Evolutionary conservation across 2,329 filamentous ascomycete genomes (phyloP).

Genomic region (Fusarium avenaceum): DNA sequence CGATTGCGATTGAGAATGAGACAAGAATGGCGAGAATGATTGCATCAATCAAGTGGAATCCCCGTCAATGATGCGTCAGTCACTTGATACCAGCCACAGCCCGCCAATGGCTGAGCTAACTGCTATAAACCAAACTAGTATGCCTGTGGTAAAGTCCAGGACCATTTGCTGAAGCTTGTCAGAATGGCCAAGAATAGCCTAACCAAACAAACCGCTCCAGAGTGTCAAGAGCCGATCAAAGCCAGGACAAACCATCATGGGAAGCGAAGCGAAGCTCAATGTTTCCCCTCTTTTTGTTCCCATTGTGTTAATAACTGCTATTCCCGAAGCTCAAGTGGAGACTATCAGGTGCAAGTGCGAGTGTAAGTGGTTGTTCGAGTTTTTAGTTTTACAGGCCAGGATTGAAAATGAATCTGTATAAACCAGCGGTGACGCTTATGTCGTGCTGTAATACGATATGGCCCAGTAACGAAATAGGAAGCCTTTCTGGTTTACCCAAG

Average conservation of each 20-base stretch:
- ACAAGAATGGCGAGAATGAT: conserved; percentile 10
- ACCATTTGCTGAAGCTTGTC: conserved; percentile 33
- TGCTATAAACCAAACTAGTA: conserved; percentile 25
- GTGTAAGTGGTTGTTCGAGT: conserved; percentile 10
- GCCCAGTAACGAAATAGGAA: conserved; percentile 5
- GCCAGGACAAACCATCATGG: conserved; percentile 18
- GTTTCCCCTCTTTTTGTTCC: conserved; percentile 7
- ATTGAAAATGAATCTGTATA: conserved; percentile 1
- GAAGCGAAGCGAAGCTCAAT: conserved; percentile 9
- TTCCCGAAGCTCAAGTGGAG: conserved; percentile 20
- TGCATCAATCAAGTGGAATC: conserved; percentile 27
- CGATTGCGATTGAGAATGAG: background rate
- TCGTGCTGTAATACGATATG: conserved; percentile 1
- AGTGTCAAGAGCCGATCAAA: conserved; percentile 1
- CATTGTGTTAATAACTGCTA: background rate
- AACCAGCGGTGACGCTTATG: conserved; percentile 33
- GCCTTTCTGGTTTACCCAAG: background rate
- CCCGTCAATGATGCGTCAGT: conserved; percentile 47
- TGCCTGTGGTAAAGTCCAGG: conserved; percentile 39
- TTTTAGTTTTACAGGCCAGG: conserved; percentile 25
- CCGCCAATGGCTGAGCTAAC: background rate
- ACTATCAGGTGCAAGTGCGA: background rate
- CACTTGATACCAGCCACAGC: conserved; percentile 45
- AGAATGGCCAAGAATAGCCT: conserved; percentile 22
- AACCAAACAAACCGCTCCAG: background rate